A percentile compares a stretch with the other conserved stretches of the same genome.
Evolutionary conservation across 129 eudicot genomes (phyloP).

Genomic region (Chrysanthemum seticuspe): DNA sequence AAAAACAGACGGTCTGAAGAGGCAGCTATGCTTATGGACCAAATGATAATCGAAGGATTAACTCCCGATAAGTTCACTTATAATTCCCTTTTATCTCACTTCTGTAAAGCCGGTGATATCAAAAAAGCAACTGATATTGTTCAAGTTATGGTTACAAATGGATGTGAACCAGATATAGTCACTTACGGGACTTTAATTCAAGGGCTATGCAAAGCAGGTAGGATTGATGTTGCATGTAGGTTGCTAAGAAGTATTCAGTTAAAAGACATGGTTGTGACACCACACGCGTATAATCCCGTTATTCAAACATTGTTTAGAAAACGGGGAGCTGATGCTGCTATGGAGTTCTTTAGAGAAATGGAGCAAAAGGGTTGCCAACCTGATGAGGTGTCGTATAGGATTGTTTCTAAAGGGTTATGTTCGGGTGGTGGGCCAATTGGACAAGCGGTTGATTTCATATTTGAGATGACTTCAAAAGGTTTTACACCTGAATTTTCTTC

Average conservation of each 20-base stretch:
- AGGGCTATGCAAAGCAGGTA: conserved; percentile 80
- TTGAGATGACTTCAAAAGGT: conserved; percentile 79
- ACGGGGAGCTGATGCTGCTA: conserved; percentile 60
- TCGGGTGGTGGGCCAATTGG: conserved; percentile 86
- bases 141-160: conserved; percentile 83
- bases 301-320: conserved; percentile 65
- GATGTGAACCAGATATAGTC: conserved; percentile 84
- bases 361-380: conserved; percentile 67
- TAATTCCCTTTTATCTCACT: conserved; percentile 74
- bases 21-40: conserved; percentile 79
- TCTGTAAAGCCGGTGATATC: conserved; percentile 77
- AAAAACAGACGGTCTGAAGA: conserved; percentile 63
- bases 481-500: conserved; percentile 64
- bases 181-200: conserved; percentile 85
- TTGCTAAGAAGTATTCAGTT: conserved; percentile 73
- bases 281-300: conserved; percentile 87
- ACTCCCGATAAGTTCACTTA: conserved; percentile 86
- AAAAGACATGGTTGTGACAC: conserved; percentile 74
- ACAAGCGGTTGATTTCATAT: conserved; percentile 80
- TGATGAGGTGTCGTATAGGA: conserved; percentile 69
- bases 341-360: conserved; percentile 90
- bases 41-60: conserved; percentile 87
- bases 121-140: conserved; percentile 84
- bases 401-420: conserved; percentile 82
- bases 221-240: conserved; percentile 68